Evolutionary conservation across 305 asterid genomes (phyloP).

Genomic region (Solanum aculeatissimum): DNA sequence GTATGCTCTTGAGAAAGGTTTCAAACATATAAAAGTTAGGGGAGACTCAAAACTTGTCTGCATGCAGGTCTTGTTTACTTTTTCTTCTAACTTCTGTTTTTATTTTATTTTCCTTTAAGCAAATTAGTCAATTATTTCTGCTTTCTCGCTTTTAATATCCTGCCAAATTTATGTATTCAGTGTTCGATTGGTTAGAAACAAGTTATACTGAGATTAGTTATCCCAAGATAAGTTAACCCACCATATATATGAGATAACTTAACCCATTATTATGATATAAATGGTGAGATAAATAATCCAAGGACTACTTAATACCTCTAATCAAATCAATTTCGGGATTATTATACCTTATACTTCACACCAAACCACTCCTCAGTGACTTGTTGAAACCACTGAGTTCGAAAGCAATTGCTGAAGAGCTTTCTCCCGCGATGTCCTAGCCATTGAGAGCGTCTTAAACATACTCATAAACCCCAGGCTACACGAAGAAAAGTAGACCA

Average conservation of each 20-base stretch:
- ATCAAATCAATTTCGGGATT: too few relatives aligned
- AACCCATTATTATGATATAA: too few relatives aligned
- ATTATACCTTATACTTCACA: too few relatives aligned
- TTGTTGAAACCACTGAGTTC: background rate
- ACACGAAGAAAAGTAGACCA: background rate
- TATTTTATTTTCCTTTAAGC: background rate
- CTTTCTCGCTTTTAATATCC: background rate
- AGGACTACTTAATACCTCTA: too few relatives aligned
- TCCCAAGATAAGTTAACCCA: too few relatives aligned
- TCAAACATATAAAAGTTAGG: conserved; percentile 64
- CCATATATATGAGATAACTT: too few relatives aligned
- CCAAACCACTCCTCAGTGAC: background rate
- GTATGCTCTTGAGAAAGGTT: conserved; percentile 76
- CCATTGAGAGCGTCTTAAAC: background rate
- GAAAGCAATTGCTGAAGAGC: background rate
- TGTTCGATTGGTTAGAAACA: too few relatives aligned
- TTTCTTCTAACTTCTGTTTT: background rate
- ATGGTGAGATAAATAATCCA: too few relatives aligned
- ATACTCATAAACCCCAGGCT: background rate
- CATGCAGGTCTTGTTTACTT: conserved; percentile 64
- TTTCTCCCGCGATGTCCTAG: background rate
- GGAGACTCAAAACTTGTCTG: conserved; percentile 97
- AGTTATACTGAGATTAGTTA: too few relatives aligned
- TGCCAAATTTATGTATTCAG: background rate
- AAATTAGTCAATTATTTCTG: background rate